Conservation (phyloP, 2,329 filamentous ascomycete genomes). For the Stagonosporopsis chrysanthemi region DNA sequence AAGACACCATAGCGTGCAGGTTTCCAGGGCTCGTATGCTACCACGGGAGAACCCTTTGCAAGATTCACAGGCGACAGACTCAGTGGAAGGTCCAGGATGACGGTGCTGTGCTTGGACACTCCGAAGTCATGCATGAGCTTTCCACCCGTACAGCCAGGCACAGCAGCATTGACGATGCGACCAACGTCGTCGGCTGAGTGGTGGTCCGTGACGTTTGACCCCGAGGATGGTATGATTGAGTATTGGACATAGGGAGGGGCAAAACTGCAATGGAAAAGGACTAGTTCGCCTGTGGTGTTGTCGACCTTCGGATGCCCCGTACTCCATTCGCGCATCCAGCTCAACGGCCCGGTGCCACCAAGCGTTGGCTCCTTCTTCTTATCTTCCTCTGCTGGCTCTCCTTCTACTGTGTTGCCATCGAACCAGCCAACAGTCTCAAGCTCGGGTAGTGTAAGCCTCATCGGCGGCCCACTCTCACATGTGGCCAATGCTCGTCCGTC, state of each 20-base stretch:
- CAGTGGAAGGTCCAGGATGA: slow-evolving; percentile 74
- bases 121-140: slow-evolving; percentile 83
- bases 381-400: slow-evolving; percentile 50
- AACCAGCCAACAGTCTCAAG: slow-evolving; percentile 76
- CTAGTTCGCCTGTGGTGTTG: slow-evolving; percentile 67
- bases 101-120: slow-evolving; percentile 66
- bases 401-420: slow-evolving; percentile 65
- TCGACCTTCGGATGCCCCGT: slow-evolving; percentile 75
- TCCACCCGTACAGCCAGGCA: slow-evolving; percentile 68
- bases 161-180: slow-evolving; percentile 59
- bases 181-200: not conserved
- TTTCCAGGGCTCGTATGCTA: slow-evolving; percentile 66
- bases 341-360: slow-evolving; percentile 63
- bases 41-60: slow-evolving; percentile 61
- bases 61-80: slow-evolving; percentile 70
- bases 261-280: slow-evolving; percentile 73
- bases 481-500: slow-evolving; percentile 73
- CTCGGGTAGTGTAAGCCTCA: slow-evolving; percentile 68
- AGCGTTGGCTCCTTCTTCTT: slow-evolving; percentile 46
- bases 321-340: slow-evolving; percentile 74
- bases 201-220: slow-evolving; percentile 16
- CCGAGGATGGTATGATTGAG: slow-evolving; percentile 60
- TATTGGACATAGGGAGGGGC: slow-evolving; percentile 72
- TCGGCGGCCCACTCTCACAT: slow-evolving; percentile 75
- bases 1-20: slow-evolving; percentile 72